Evolutionary conservation across 345 rosid genomes (phyloP), one percentile per base, ranked within the genome.

Genomic region (Rhizophora apiculata): DNA sequence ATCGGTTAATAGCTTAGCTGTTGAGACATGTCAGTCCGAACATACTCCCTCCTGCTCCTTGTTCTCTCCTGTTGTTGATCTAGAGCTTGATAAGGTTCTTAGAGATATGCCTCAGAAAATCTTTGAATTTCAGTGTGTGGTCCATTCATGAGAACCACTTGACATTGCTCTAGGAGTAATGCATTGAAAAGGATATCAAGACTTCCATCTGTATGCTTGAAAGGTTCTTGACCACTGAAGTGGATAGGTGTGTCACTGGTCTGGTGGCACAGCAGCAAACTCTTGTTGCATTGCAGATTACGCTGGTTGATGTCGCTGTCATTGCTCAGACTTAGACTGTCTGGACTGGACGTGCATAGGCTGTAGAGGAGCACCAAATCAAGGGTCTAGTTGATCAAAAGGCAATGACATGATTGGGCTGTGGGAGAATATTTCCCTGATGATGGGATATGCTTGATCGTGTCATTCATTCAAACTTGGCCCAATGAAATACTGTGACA

Each of bases 251-350:
- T 79, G 97, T 89, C 58, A 88, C 96, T 46, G 97, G 93, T 66
- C 97, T 91, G 68, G 96, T 94, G 49, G 98, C 98, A 3, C 98
- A 94, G 81, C 98, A 94, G 70, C 97, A 94, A 81, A 88, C 98
- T 10, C 95, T 91, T 78, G 97, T 97, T 70, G 89, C 96, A 48
- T 79, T 94, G 82, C 97, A 88, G 81, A 85, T 89, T 75, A 76
- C 96, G 2, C 92, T 94, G 75, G 89, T 97, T 64, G 97, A 94
- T 82, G 96, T 89, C 74, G 98, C 96, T 37, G 97, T 94, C 65
- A 89, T 94, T 46, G 93, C 96, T 72, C 98, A 94, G 79, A 85
- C 93, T 48, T 88, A 89, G 70, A 80, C 86, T 0, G 85, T 79
- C 74, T 63, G 86, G 75, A 91, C 89, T 16, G 97, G 97, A 60